A percentile compares a stretch with the other conserved stretches of the same genome.
These are phyloP conservation scores for Ceriops zippeliana DNA, from an alignment of 345 rosid genomes.

Conservation along the genomic window DNA sequence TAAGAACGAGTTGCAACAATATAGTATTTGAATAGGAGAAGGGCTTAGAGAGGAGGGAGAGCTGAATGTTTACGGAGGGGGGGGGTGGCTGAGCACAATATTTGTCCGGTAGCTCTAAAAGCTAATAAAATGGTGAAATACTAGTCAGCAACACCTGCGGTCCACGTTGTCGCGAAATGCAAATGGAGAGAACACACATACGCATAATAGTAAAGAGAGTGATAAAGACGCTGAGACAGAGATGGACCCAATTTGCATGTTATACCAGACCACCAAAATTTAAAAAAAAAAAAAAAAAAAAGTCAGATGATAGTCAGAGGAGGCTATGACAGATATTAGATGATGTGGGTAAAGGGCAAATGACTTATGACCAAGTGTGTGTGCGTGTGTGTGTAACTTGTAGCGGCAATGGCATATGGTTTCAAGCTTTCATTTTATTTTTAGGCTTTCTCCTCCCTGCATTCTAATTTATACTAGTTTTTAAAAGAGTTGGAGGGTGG, in stretches of 20 bases:
- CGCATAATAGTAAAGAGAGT: slow-evolving; percentile 14
- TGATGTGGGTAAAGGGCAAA: too few relatives aligned
- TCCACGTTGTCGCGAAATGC: slow-evolving; percentile 44
- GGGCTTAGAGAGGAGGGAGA: slow-evolving; percentile 12
- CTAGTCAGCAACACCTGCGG: slow-evolving; percentile 49
- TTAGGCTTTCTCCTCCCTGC: too few relatives aligned
- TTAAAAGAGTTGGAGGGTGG: background rate
- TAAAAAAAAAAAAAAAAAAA: background rate
- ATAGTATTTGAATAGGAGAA: slow-evolving; percentile 30
- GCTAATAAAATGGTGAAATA: slow-evolving; percentile 51
- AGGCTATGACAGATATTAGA: too few relatives aligned
- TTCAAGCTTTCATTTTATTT: too few relatives aligned
- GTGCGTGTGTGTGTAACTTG: too few relatives aligned
- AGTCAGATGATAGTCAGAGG: too few relatives aligned
- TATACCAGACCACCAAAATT: background rate
- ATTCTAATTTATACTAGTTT: too few relatives aligned
- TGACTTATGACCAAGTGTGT: background rate
- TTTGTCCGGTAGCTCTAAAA: slow-evolving; percentile 48
- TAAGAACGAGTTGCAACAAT: slow-evolving; percentile 28
- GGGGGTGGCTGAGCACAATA: background rate
- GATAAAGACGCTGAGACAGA: slow-evolving; percentile 23
- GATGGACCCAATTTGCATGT: slow-evolving; percentile 39
- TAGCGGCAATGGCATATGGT: too few relatives aligned
- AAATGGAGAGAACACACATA: slow-evolving; percentile 16
- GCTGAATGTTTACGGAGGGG: background rate